phyloP scores from a whole-genome alignment of 2,329 filamentous ascomycete species.

The Microdochium nivale region DNA sequence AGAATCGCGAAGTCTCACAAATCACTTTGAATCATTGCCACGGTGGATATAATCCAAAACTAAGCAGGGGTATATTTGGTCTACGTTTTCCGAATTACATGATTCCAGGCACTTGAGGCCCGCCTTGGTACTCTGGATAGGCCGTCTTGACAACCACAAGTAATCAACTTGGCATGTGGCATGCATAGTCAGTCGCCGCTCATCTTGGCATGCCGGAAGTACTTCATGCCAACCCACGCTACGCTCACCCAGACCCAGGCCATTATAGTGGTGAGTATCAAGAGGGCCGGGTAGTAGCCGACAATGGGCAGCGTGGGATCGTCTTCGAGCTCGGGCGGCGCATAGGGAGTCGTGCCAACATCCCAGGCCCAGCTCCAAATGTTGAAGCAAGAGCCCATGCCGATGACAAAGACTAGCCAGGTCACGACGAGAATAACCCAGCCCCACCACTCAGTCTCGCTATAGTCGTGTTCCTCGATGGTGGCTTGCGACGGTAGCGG shows the following conservation, averaged over 20 bases:
- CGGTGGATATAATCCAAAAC: too few species aligned
- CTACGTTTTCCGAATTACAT: too few species aligned
- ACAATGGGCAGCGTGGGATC: constrained; percentile 91
- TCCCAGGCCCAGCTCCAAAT: constrained; percentile 99
- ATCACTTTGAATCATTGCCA: too few species aligned
- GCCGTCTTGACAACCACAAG: background rate
- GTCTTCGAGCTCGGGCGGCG: constrained; percentile 89
- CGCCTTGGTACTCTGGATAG: too few species aligned
- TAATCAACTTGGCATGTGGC: background rate
- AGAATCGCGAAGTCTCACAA: too few species aligned
- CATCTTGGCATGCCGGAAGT: constrained; percentile 95
- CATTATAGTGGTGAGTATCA: constrained; percentile 91
- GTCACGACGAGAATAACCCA: constrained; percentile 88
- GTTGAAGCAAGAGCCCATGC: constrained; percentile 91
- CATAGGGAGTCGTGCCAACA: constrained; percentile 91
- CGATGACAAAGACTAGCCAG: constrained; percentile 92
- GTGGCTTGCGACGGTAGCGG: constrained; percentile 28
- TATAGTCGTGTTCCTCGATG: constrained; percentile 72
- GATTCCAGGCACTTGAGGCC: too few species aligned
- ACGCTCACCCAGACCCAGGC: constrained; percentile 98
- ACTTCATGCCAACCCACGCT: constrained; percentile 99
- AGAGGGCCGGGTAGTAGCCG: constrained; percentile 91
- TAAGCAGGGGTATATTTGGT: too few species aligned
- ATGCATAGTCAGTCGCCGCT: constrained; percentile 42
- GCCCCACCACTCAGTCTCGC: constrained; percentile 95